Percentiles rank a stretch among this genome's conserved stretches.
Conservation (phyloP, 768 basidiomycete genomes). For the Boletus tylopilopsis region DNA sequence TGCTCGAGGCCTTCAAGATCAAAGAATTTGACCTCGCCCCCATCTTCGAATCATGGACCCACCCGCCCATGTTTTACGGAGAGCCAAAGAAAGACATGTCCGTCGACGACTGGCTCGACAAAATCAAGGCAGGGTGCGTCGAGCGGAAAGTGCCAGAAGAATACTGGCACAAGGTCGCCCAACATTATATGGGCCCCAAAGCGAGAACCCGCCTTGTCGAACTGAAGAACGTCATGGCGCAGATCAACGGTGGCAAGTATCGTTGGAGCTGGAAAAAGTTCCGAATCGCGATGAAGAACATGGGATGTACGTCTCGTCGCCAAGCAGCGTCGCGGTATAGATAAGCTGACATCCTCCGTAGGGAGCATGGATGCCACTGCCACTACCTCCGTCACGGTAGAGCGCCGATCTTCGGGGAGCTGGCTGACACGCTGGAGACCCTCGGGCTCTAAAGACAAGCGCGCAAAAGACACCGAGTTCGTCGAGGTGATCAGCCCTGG, state of each 20-base stretch:
- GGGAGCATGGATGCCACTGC: conserved; percentile 63
- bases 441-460: conserved; percentile 32
- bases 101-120: conserved; percentile 70
- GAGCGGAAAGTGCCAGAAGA: conserved; percentile 72
- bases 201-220: conserved; percentile 65
- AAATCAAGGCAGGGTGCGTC: conserved; percentile 68
- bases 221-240: conserved; percentile 67
- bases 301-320: conserved; percentile 86
- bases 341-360: conserved; percentile 24
- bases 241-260: conserved; percentile 74
- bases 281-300: conserved; percentile 71
- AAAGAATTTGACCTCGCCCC: conserved; percentile 75
- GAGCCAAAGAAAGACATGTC: conserved; percentile 64
- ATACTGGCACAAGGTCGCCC: conserved; percentile 79
- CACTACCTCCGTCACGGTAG: conserved; percentile 61
- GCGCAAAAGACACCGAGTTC: conserved; percentile 31
- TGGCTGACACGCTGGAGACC: conserved; percentile 51
- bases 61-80: conserved; percentile 64
- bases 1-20: conserved; percentile 77
- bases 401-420: conserved; percentile 44
- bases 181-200: conserved; percentile 69
- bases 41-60: conserved; percentile 58
- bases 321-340: conserved; percentile 17
- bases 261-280: conserved; percentile 84
- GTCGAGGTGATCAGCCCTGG: conserved; percentile 32